Evolutionary conservation across 164 flowering plant genomes (phyloP).

Genomic region (Dillenia suffruticosa): DNA sequence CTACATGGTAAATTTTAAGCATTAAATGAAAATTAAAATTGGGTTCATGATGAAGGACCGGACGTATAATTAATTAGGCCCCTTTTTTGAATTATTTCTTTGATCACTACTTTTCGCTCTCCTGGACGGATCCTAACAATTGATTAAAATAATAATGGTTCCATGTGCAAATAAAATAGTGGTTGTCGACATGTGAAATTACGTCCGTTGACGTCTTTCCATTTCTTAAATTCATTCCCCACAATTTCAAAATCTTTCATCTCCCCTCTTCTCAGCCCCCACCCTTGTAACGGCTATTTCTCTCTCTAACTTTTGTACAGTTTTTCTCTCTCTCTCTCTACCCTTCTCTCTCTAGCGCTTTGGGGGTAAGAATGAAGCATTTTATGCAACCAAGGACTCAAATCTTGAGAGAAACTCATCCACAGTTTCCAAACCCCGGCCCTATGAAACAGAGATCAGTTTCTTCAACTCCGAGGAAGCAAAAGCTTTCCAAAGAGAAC

Average conservation of each 20-base stretch:
- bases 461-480: constrained; percentile 26
- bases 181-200: no score
- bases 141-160: no score
- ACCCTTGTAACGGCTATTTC: constrained; percentile 15
- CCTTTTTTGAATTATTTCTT: no score
- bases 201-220: no score
- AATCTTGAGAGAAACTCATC: constrained; percentile 39
- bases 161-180: no score
- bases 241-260: constrained; percentile 6
- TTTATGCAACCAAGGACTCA: constrained; percentile 45
- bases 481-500: constrained; percentile 48
- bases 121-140: no score
- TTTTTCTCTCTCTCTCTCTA: constrained; percentile 13
- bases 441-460: constrained; percentile 23
- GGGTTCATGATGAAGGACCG: no score
- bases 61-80: no score
- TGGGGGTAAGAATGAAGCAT: constrained; percentile 43
- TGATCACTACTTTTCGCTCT: no score
- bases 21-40: no score
- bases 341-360: constrained; percentile 5
- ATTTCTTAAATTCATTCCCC: no score
- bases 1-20: no score
- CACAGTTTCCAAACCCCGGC: constrained; percentile 30
- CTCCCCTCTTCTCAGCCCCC: background rate
- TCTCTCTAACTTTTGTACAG: constrained; percentile 5